Conservation (phyloP, 176 grass and related monocot species). For the Dactylis glomerata region DNA sequence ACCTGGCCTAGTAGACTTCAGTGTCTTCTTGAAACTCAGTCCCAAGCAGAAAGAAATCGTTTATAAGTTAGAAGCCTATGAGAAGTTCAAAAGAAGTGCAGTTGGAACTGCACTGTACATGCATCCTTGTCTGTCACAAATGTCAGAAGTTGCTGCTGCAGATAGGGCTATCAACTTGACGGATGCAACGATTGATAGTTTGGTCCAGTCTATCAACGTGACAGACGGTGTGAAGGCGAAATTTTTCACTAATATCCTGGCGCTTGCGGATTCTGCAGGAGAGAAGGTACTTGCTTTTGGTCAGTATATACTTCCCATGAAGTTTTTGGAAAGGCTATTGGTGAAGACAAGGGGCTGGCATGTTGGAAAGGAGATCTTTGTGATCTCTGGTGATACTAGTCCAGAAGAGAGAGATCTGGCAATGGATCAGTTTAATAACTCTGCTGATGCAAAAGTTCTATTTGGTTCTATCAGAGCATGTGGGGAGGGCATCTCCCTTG, state of each 20-base stretch:
- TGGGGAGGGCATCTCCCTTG: slow-evolving; percentile 89
- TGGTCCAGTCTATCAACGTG: slow-evolving; percentile 49
- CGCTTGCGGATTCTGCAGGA: slow-evolving; percentile 66
- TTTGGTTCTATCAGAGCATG: slow-evolving; percentile 96
- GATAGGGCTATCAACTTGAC: slow-evolving; percentile 48
- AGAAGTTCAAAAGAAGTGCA: slow-evolving; percentile 76
- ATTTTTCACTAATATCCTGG: slow-evolving; percentile 83
- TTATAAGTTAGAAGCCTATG: slow-evolving; percentile 53
- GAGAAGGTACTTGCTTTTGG: slow-evolving; percentile 92
- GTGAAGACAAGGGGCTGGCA: slow-evolving; percentile 79
- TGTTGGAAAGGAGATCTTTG: slow-evolving; percentile 84
- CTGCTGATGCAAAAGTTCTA: slow-evolving; percentile 81
- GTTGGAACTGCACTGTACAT: slow-evolving; percentile 66
- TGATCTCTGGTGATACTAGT: slow-evolving; percentile 71
- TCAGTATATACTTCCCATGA: slow-evolving; percentile 83
- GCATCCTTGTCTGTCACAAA: slow-evolving; percentile 71
- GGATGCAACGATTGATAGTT: slow-evolving; percentile 44
- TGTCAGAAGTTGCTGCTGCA: slow-evolving; percentile 62
- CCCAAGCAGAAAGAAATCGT: slow-evolving; percentile 56
- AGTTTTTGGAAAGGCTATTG: slow-evolving; percentile 80
- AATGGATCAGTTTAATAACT: slow-evolving; percentile 82
- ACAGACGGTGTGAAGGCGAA: slow-evolving; percentile 78
- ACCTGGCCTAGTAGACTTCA: slow-evolving; percentile 82
- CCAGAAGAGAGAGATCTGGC: slow-evolving; percentile 74
- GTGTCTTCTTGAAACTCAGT: slow-evolving; percentile 67